A percentile compares a stretch with the other conserved stretches of the same genome.
phyloP scores from a whole-genome alignment of 2,329 filamentous ascomycete genomes.

The Clonostachys byssicola region DNA sequence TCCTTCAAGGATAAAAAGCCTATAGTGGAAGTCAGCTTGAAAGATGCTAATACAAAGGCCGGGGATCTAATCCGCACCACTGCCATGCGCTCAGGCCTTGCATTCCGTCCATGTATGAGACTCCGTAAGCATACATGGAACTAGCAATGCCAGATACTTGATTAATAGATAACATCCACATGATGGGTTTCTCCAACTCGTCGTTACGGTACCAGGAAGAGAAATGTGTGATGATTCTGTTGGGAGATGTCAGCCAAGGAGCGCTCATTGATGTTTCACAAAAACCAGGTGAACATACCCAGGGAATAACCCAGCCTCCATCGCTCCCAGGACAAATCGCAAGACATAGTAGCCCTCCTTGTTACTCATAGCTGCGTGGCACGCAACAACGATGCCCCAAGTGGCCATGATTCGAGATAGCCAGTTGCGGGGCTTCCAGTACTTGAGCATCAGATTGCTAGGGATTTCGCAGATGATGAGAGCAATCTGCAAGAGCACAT shows the following conservation, averaged over 20 bases:
- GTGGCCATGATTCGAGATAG: slow-evolving; percentile 11
- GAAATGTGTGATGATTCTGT: slow-evolving; percentile 44
- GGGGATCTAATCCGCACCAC: too few relatives aligned
- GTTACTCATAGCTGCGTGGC: slow-evolving; percentile 36
- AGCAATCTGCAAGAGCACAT: neutral
- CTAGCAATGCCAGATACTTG: slow-evolving; percentile 61
- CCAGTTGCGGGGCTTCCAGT: neutral
- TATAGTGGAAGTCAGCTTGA: too few relatives aligned
- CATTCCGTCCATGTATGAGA: slow-evolving; percentile 58
- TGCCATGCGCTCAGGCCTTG: slow-evolving; percentile 57
- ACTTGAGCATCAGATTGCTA: neutral
- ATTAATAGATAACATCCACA: slow-evolving; percentile 57
- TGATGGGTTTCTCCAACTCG: slow-evolving; percentile 34
- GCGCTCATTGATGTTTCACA: too few relatives aligned
- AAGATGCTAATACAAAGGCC: too few relatives aligned
- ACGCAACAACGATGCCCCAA: slow-evolving; percentile 37
- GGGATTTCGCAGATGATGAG: neutral
- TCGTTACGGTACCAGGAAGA: slow-evolving; percentile 35
- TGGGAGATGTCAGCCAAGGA: too few relatives aligned
- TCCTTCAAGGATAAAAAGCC: slow-evolving; percentile 55
- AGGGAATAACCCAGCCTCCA: slow-evolving; percentile 47
- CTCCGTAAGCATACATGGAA: slow-evolving; percentile 60
- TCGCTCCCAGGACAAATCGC: slow-evolving; percentile 23
- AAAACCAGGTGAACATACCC: too few relatives aligned
- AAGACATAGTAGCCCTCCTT: slow-evolving; percentile 41